Conservation (phyloP, 768 basidiomycete species). For the Lentinula raphanica region DNA sequence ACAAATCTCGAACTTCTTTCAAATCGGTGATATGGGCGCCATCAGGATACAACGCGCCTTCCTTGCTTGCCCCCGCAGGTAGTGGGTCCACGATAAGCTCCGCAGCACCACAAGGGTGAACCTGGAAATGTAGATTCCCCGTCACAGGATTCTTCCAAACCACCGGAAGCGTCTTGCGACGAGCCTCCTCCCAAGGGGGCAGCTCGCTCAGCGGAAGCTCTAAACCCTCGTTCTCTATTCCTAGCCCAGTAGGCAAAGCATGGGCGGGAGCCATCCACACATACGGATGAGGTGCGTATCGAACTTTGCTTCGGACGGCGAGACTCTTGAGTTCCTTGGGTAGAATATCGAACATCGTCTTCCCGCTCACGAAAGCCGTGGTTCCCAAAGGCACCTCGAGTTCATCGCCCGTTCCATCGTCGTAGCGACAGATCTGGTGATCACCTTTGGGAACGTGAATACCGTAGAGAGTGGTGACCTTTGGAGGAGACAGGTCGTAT, state of each 20-base stretch:
- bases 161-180: conserved; percentile 64
- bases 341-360: conserved; percentile 79
- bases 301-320: conserved; percentile 70
- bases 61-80: conserved; percentile 49
- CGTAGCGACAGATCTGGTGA: conserved; percentile 65
- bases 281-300: conserved; percentile 83
- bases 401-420: conserved; percentile 85
- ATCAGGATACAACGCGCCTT: conserved; percentile 75
- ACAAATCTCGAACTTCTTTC: conserved; percentile 59
- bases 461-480: conserved; percentile 81
- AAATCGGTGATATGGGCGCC: conserved; percentile 75
- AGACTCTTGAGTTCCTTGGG: conserved; percentile 69
- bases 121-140: conserved; percentile 78
- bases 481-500: conserved; percentile 72
- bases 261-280: conserved; percentile 84
- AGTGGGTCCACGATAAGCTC: conserved; percentile 73
- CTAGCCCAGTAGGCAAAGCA: conserved; percentile 73
- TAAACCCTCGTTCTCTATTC: conserved; percentile 72
- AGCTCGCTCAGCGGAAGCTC: conserved; percentile 66
- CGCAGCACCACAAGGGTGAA: conserved; percentile 74
- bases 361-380: conserved; percentile 79
- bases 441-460: conserved; percentile 65
- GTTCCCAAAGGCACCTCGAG: conserved; percentile 79
- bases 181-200: conserved; percentile 77
- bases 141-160: conserved; percentile 90